Evolutionary conservation across 2,329 filamentous ascomycete species (phyloP), one percentile per base, ranked within the genome.

Genomic region (Fusarium liriodendri): DNA sequence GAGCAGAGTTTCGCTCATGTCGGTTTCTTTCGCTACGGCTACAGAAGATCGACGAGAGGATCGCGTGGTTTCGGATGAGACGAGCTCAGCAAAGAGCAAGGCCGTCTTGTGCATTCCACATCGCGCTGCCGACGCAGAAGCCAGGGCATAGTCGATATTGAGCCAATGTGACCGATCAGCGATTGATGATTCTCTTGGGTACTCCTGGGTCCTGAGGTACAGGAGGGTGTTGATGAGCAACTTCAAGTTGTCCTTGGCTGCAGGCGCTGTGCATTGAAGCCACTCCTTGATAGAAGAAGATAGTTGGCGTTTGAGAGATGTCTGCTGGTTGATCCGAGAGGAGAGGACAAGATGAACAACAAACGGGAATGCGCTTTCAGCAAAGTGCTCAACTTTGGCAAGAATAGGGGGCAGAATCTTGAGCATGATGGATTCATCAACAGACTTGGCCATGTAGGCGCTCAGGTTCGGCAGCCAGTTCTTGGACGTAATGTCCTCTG

Each of bases 91-190:
- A 76, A 98, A 93, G 9, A 98, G 83, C 1, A 99, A 85, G 5
- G 96, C 94, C 6, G 93, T 94, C 80, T 97, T 97, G 80, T 93
- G 93, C 92, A 98, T 95, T 18, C 92, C 91, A 79, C 96, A 98
- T 66, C 86, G 85, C 13, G 90, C 89, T 7, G 95, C 95, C 40
- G 95, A 93, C 29, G 87, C 84, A 2, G 95, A 91, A 27, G 93
- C 92, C 69, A 89, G 84, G 3, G 90, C 81, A 73, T 93, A 93
- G 79, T 98, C 93, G 29, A 98, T 85, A 29, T 97, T 93, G 20
- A 99, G 88, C 97, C 97, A 99, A 60, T 89, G 87, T 59, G 92
- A 87, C 66, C 97, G 90, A 75, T 98, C 94, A 9, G 92, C 92
- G 74, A 94, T 92, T 0, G 94, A 97, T 0, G 85, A 84, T 81